A percentile compares a stretch with the other conserved stretches of the same genome.
Conservation (phyloP, 2,329 filamentous ascomycete species). For the Gaeumannomyces tritici region DNA sequence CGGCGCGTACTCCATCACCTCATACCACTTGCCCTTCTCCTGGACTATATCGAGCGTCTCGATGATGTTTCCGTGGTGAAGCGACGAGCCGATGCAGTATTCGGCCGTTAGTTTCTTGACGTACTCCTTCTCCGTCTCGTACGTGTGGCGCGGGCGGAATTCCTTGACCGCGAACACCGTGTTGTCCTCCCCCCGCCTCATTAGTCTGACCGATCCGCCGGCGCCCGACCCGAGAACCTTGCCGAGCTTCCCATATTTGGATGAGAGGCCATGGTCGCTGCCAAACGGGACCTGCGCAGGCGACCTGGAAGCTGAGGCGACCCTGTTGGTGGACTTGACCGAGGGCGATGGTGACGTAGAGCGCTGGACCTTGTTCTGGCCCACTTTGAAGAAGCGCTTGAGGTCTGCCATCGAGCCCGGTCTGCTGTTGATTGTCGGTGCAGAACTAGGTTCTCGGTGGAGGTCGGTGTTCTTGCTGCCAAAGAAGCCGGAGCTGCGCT, state of each 20-base stretch:
- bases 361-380: constrained; percentile 62
- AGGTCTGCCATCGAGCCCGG: constrained; percentile 87
- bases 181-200: constrained; percentile 87
- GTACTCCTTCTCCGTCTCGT: constrained; percentile 92
- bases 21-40: constrained; percentile 90
- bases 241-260: constrained; percentile 92
- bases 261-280: constrained; percentile 82
- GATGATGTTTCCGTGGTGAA: constrained; percentile 97
- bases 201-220: constrained; percentile 84
- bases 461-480: constrained; percentile 32
- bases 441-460: constrained; percentile 29
- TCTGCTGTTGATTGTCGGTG: constrained; percentile 36
- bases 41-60: constrained; percentile 95
- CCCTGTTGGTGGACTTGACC: constrained; percentile 36
- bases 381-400: constrained; percentile 91
- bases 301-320: constrained; percentile 32
- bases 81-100: constrained; percentile 93
- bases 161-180: constrained; percentile 97
- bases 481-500: constrained; percentile 38
- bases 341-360: constrained; percentile 53
- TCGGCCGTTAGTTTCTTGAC: constrained; percentile 97
- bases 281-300: constrained; percentile 73
- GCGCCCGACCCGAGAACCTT: constrained; percentile 90
- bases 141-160: constrained; percentile 82
- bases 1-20: constrained; percentile 98